These are phyloP conservation scores for Tolypocladium inflatum DNA, from an alignment of 2,329 filamentous ascomycete species.

Conservation along the genomic window DNA sequence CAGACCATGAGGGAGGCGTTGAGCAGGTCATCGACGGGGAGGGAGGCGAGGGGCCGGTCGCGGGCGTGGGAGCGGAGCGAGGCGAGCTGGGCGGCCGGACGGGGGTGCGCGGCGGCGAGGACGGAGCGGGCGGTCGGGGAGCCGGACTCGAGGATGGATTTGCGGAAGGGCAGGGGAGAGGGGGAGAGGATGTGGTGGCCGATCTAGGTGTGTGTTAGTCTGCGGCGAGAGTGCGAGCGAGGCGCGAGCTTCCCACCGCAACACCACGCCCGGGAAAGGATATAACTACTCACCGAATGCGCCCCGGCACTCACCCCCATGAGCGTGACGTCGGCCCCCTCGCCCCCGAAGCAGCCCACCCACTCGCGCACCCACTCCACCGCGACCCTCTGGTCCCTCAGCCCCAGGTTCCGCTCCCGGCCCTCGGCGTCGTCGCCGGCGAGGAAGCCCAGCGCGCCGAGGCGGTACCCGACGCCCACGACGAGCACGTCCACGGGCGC, in stretches of 20 bases:
- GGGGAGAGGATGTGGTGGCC: slow-evolving; percentile 56
- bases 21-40: slow-evolving; percentile 41
- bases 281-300: slow-evolving; percentile 38
- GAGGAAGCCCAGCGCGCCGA: slow-evolving; percentile 62
- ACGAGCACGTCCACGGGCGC: slow-evolving; percentile 40
- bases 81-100: slow-evolving; percentile 46
- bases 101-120: slow-evolving; percentile 41
- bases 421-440: slow-evolving; percentile 39
- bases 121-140: slow-evolving; percentile 46
- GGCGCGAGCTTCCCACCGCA: slow-evolving; percentile 7
- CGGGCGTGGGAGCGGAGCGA: slow-evolving; percentile 4
- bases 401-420: slow-evolving; percentile 54
- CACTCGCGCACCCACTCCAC: slow-evolving; percentile 53
- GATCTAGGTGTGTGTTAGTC: slow-evolving; percentile 30
- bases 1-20: slow-evolving; percentile 35
- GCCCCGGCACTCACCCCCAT: slow-evolving; percentile 54
- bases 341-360: slow-evolving; percentile 50
- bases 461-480: slow-evolving; percentile 53
- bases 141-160: slow-evolving; percentile 48
- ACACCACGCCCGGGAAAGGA: slow-evolving; percentile 1
- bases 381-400: slow-evolving; percentile 50
- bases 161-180: slow-evolving; percentile 36
- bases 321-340: slow-evolving; percentile 46
- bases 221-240: background rate
- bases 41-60: slow-evolving; percentile 23